Evolutionary conservation across 192 early-diverging fungal species (phyloP), one percentile per base, ranked within the genome.

Genomic region (Backusella morwellensis): DNA sequence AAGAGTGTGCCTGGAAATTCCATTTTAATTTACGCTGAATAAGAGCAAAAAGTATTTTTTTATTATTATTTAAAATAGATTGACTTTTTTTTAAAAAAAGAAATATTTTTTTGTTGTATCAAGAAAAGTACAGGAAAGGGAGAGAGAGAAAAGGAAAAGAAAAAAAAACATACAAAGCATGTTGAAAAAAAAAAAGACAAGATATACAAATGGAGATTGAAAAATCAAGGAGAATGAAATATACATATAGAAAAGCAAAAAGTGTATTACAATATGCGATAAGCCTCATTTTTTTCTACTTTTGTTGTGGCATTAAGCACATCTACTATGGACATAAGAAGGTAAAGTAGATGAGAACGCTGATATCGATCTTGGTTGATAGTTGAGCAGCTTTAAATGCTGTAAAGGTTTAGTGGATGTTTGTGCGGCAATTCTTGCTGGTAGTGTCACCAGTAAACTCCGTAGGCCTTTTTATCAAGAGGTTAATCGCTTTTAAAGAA

Each of bases 1-100:
- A 80, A 85, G 23, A 86, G 71, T 23, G 75, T 79, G 21, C 85
- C 83, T 44, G 29, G 41, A 29, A 86, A 70, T 40, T 80, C 78
- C 74, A 86, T 86, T 56, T 66, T 78, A 69, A 35, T 34, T 34
- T 19, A 26, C 15, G 32, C 15, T 7, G 15, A 12, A 35, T 36
- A 68, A 29, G 42, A 4, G 14, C 0, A 15, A 35, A 12, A 68
- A 17, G 9, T 36, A 35, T 7, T 0, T 68, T 17, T 32, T 11
- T 68, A 36, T 38, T 38, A 38, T 38, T 40, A 40, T 34, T 68
- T 15, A 35, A 29, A 29, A 68, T 9, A 21, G 0, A 19, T 35
- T n/a, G 26, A 7, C 3, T 19, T 35, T 35, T 21, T 70, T 36
- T 6, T 23, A 32, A 32, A 32, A 32, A 32, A 32, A 32, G 3